Base-by-base conservation (phyloP, 2,329 filamentous ascomycete genomes). In the Fusarium poae region DNA sequence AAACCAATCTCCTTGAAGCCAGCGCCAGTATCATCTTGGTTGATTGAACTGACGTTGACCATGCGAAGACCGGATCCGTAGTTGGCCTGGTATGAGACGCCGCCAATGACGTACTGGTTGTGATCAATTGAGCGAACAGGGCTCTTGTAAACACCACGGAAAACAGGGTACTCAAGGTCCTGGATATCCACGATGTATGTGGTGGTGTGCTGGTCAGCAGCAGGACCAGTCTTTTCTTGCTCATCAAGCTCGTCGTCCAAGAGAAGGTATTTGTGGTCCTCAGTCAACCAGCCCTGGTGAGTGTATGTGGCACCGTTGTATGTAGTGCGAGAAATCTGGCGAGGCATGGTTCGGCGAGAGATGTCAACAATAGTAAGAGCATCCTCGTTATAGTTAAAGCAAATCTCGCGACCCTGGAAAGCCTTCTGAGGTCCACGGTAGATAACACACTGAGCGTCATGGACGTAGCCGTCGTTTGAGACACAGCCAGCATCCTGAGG, bases 191-290 rank as follows among this genome's bases (percentile, higher is more conserved):
- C 82, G 59, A 86, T 83, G 73, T 84, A 85, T 2, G 83, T 85
- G 25, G 82, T 83, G 9, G 84, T 83, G 66, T 76, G 80, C 75
- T 78, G 53, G 71, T 74, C 51, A 8, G 77, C 76, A 1, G 79
- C 82, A 2, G 77, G 75, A 10, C 80, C 80, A 13, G 77, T 77
- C 20, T 71, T 69, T n/a, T 82, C 75, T 34, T 77, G 72, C 75
- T 87, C 85, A 70, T 87, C 85, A 25, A 83, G 79, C 72, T 86
- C 85, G 67, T 86, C 84, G 68, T 86, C 84, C 16, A 86, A 76
- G 20, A 86, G 79, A 44, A 76, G 77, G 68, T 82, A 82, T 42
- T 81, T 57, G 78, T 74, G 59, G 16, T 76, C 73, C 72, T 85
- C 80, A 34, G 84, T 79, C 12, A 87, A 75, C 78, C 82, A 84